These are phyloP conservation scores for Microdochium trichocladiopsis DNA, from an alignment of 2,329 filamentous ascomycete species.

Conservation along the genomic window DNA sequence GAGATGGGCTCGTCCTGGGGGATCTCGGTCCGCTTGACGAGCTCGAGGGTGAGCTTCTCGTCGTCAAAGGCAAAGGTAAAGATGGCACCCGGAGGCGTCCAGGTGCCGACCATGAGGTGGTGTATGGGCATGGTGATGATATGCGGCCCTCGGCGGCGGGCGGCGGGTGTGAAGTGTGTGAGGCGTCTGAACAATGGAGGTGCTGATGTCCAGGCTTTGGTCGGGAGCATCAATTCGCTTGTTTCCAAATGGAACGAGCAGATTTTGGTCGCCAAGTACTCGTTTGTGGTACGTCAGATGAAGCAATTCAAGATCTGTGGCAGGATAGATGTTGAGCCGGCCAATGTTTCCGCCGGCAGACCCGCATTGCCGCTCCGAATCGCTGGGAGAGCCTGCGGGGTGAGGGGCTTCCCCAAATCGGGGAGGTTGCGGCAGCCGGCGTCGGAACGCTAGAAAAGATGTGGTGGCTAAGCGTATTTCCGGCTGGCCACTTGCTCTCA, in stretches of 20 bases:
- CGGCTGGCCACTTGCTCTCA: neutral
- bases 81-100: slow-evolving; percentile 84
- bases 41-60: slow-evolving; percentile 63
- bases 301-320: no score
- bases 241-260: neutral
- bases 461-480: neutral
- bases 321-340: neutral
- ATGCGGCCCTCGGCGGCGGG: slow-evolving; percentile 54
- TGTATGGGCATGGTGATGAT: slow-evolving; percentile 62
- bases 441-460: neutral
- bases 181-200: neutral
- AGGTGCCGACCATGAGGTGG: slow-evolving; percentile 87
- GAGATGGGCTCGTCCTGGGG: slow-evolving; percentile 81
- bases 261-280: neutral
- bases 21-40: slow-evolving; percentile 76
- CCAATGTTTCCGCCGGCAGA: neutral
- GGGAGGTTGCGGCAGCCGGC: neutral
- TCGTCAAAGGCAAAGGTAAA: slow-evolving; percentile 87
- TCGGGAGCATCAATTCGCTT: neutral
- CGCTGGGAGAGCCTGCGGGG: neutral
- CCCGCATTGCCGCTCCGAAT: neutral
- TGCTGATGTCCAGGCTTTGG: neutral
- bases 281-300: neutral
- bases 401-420: neutral
- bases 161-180: neutral